A percentile compares a stretch with the other conserved stretches of the same genome.
Conservation (phyloP, 305 asterid genomes). For the Nicotiana rustica region DNA sequence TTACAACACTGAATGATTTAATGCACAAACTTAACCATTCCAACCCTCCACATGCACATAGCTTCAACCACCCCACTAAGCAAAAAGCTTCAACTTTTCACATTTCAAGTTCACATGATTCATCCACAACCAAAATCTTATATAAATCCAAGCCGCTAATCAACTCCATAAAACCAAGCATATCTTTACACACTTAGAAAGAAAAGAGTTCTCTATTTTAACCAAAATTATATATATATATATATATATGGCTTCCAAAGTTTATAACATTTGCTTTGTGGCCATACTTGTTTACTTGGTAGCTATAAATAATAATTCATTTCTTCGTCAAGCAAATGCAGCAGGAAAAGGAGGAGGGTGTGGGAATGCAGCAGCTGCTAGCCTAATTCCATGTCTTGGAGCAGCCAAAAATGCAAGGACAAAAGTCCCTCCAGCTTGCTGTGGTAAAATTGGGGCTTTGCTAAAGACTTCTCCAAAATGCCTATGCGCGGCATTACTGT, state of each 20-base stretch:
- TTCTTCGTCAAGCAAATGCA: constrained; percentile 36
- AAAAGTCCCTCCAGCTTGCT: constrained; percentile 42
- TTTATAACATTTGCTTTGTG: constrained; percentile 17
- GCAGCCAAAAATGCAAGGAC: constrained; percentile 41
- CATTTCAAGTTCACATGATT: constrained; percentile 27
- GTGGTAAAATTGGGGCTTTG: constrained; percentile 42
- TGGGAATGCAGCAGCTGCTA: constrained; percentile 46
- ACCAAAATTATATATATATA: constrained; percentile 18
- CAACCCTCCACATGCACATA: constrained; percentile 41
- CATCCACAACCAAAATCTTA: not conserved
- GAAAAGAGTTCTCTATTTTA: not conserved
- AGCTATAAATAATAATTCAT: constrained; percentile 4
- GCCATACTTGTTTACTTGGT: constrained; percentile 35
- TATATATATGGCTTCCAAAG: constrained; percentile 33
- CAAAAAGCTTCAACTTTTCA: constrained; percentile 29
- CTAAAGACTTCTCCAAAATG: constrained; percentile 46
- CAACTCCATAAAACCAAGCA: not conserved
- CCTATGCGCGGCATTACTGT: constrained; percentile 48
- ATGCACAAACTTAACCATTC: constrained; percentile 9
- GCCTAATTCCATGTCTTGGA: constrained; percentile 48
- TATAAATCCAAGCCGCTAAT: not conserved
- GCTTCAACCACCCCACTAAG: constrained; percentile 43
- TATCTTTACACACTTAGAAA: not conserved
- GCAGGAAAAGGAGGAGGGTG: constrained; percentile 42
- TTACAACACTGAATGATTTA: not conserved